These are phyloP conservation scores for Boletus edulis DNA, from an alignment of 768 basidiomycete species.

Conservation along the genomic window DNA sequence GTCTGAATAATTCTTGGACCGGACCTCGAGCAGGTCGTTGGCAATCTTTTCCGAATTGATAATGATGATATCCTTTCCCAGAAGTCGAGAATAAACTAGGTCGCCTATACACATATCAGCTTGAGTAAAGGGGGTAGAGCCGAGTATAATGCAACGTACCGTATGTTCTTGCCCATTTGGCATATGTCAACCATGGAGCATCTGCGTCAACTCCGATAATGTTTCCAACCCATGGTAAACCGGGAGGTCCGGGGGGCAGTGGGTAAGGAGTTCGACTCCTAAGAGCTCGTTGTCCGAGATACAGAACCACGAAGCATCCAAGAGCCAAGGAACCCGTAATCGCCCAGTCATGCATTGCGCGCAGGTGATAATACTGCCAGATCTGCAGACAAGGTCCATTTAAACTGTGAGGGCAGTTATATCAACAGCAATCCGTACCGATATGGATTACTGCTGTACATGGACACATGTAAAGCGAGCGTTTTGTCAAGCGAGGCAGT, in stretches of 20 bases:
- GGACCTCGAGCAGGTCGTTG: neutral
- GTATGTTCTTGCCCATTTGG: neutral
- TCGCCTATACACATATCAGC: neutral
- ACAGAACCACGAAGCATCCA: neutral
- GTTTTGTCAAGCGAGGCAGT: no score
- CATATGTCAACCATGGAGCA: neutral
- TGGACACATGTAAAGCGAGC: no score
- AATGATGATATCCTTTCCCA: neutral
- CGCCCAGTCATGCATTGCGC: neutral
- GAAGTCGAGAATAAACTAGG: neutral
- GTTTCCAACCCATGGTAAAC: neutral
- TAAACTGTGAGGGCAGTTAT: no score
- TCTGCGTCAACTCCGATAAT: neutral
- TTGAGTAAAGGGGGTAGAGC: neutral
- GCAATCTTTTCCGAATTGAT: neutral
- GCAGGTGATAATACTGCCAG: neutral
- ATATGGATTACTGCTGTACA: no score
- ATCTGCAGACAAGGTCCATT: neutral
- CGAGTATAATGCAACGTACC: neutral
- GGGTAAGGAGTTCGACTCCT: neutral
- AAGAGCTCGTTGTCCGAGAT: neutral
- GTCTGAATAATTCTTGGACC: neutral
- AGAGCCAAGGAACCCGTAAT: neutral
- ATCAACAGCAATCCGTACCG: no score
- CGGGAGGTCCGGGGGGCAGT: neutral